phyloP scores from a whole-genome alignment of 2,329 filamentous ascomycete species.

The Colletotrichum echinochloae region DNA sequence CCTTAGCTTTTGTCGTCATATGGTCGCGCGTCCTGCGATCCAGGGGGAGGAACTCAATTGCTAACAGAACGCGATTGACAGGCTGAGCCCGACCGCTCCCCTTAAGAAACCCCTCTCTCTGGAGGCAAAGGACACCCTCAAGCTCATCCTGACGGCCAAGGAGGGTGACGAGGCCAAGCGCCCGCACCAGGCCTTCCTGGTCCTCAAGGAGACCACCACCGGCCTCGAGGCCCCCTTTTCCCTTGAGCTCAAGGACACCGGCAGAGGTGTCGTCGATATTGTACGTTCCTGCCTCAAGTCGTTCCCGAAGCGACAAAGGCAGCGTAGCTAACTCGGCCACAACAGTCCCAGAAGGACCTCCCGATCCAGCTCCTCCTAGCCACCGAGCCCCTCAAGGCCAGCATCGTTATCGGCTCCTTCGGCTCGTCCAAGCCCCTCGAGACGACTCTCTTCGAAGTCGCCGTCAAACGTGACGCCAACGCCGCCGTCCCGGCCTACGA shows the following conservation, averaged over 20 bases:
- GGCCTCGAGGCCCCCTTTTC: constrained; percentile 91
- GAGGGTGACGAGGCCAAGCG: constrained; percentile 83
- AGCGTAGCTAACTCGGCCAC: constrained; percentile 43
- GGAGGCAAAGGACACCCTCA: constrained; percentile 78
- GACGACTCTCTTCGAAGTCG: constrained; percentile 78
- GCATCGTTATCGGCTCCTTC: constrained; percentile 87
- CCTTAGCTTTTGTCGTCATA: constrained; percentile 28
- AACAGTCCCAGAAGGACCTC: constrained; percentile 87
- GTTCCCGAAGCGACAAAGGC: background rate
- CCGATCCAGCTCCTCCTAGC: constrained; percentile 83
- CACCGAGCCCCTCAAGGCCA: constrained; percentile 78
- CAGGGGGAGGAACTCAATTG: constrained; percentile 9
- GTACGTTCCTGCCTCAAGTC: constrained; percentile 64
- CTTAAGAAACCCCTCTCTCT: constrained; percentile 75
- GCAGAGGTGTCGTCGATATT: constrained; percentile 86
- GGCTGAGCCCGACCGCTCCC: constrained; percentile 69
- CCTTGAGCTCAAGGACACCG: constrained; percentile 85
- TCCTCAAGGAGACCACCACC: constrained; percentile 77
- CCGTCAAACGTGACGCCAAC: constrained; percentile 73
- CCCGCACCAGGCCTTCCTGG: constrained; percentile 93
- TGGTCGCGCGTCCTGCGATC: constrained; percentile 26
- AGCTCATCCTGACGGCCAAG: constrained; percentile 83
- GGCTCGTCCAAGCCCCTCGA: constrained; percentile 77
- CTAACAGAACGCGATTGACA: constrained; percentile 48
- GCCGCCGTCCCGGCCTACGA: constrained; percentile 70